phyloP scores from a whole-genome alignment of 495 filamentous ascomycete genomes.

The Cudoniella acicularis region DNA sequence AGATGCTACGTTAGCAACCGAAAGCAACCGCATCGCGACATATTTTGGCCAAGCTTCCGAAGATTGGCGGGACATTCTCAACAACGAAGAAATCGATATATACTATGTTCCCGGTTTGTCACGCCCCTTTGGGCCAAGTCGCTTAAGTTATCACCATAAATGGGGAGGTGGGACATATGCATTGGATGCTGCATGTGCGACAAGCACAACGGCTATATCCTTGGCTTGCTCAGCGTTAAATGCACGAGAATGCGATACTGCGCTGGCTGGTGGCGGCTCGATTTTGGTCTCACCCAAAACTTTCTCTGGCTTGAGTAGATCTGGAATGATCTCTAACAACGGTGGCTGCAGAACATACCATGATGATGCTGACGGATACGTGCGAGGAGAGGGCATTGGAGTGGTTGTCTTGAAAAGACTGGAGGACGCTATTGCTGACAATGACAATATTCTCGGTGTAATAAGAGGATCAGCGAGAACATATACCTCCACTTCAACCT shows the following conservation, averaged over 20 bases:
- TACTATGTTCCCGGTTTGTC: constrained; percentile 90
- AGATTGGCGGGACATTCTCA: constrained; percentile 69
- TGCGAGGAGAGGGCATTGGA: constrained; percentile 68
- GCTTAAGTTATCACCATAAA: constrained; percentile 46
- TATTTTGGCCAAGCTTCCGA: constrained; percentile 38
- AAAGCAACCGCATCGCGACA: constrained; percentile 39
- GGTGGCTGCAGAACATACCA: constrained; percentile 44
- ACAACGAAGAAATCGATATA: constrained; percentile 83
- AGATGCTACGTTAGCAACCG: constrained; percentile 66
- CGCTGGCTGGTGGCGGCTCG: constrained; percentile 73
- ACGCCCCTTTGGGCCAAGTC: constrained; percentile 73
- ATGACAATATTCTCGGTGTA: constrained; percentile 67
- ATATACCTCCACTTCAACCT: constrained; percentile 69
- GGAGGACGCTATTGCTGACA: constrained; percentile 69
- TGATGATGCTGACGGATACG: constrained; percentile 64
- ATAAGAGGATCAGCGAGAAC: constrained; percentile 68
- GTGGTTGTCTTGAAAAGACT: constrained; percentile 71
- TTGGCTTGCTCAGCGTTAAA: constrained; percentile 44
- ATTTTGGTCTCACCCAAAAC: constrained; percentile 79
- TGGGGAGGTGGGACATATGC: constrained; percentile 39
- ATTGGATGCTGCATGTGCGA: constrained; percentile 52
- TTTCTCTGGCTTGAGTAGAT: constrained; percentile 73
- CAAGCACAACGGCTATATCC: constrained; percentile 48
- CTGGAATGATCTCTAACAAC: constrained; percentile 40
- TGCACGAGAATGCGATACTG: constrained; percentile 34